Conservation (phyloP, 805 yeast species). For the Starmera dryadoides region DNA sequence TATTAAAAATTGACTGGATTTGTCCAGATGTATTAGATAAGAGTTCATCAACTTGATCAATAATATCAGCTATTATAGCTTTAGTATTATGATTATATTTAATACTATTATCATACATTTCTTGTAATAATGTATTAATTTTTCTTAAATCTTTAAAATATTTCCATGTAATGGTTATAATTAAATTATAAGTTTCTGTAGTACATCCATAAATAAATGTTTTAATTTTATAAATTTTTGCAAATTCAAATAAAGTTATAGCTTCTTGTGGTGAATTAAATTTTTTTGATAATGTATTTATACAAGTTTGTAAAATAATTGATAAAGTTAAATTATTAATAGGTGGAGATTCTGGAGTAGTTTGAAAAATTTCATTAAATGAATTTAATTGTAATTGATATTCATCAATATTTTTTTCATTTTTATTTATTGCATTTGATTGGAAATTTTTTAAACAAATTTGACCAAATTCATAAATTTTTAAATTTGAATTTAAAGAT, state of each 20-base stretch:
- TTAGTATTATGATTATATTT: conserved; percentile 22
- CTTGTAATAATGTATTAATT: conserved; percentile 23
- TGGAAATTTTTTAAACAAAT: too few species aligned
- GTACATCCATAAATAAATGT: conserved; percentile 26
- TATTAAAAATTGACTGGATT: background rate
- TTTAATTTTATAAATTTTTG: conserved; percentile 21
- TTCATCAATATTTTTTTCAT: too few species aligned
- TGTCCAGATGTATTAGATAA: background rate
- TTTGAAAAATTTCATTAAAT: background rate
- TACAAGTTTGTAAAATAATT: conserved; percentile 4
- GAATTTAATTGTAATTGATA: too few species aligned
- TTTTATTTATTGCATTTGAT: too few species aligned
- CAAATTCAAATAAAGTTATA: conserved; percentile 23
- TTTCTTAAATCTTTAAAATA: conserved; percentile 24
- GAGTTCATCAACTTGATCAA: too few species aligned
- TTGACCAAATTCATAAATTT: too few species aligned
- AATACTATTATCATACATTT: conserved; percentile 29
- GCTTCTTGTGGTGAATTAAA: conserved; percentile 16
- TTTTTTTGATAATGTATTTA: conserved; percentile 4
- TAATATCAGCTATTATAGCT: background rate
- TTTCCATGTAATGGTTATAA: conserved; percentile 26
- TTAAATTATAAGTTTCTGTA: conserved; percentile 26
- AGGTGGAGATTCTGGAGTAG: conserved; percentile 4
- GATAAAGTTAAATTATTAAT: conserved; percentile 12
- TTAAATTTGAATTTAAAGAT: too few species aligned